Percentiles rank a stretch among this genome's conserved stretches.
phyloP scores from a whole-genome alignment of 805 yeast species.

The Ogataea naganishii region DNA sequence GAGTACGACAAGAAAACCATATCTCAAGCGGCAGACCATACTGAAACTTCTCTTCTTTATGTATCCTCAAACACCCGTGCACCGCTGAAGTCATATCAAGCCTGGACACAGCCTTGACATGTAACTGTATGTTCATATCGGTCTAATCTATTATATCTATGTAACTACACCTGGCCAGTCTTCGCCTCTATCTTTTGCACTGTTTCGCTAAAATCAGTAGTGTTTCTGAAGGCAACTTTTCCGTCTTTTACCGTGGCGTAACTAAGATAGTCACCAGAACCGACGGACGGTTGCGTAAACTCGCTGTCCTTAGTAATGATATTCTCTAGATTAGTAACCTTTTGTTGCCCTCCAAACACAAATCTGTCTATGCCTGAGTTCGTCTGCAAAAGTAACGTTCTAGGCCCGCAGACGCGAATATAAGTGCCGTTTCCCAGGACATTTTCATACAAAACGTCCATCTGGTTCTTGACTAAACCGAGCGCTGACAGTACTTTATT shows the following conservation, averaged over 20 bases:
- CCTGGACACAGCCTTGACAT: too few relatives aligned
- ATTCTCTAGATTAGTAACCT: constrained; percentile 13
- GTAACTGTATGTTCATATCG: too few relatives aligned
- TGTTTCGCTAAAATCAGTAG: constrained; percentile 31
- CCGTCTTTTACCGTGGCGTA: constrained; percentile 36
- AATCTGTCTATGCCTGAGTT: constrained; percentile 23
- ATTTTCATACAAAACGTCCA: constrained; percentile 6
- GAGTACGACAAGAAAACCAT: too few relatives aligned
- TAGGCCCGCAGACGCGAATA: constrained; percentile 46
- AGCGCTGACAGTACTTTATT: too few relatives aligned
- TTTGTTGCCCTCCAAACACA: constrained; percentile 4
- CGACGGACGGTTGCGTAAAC: constrained; percentile 12
- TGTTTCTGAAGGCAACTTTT: constrained; percentile 33
- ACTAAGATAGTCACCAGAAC: constrained; percentile 36
- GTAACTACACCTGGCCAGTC: too few relatives aligned
- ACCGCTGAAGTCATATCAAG: too few relatives aligned
- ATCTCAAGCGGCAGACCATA: too few relatives aligned
- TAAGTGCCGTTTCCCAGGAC: constrained; percentile 32
- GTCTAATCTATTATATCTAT: too few relatives aligned
- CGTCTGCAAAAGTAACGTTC: constrained; percentile 40
- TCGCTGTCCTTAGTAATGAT: constrained; percentile 10
- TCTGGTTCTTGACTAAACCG: constrained; percentile 1
- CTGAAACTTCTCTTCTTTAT: too few relatives aligned
- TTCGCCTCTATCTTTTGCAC: constrained; percentile 24
- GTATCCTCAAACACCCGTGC: too few relatives aligned